These are phyloP conservation scores for Gautieria morchelliformis DNA, from an alignment of 768 basidiomycete species.

Conservation along the genomic window DNA sequence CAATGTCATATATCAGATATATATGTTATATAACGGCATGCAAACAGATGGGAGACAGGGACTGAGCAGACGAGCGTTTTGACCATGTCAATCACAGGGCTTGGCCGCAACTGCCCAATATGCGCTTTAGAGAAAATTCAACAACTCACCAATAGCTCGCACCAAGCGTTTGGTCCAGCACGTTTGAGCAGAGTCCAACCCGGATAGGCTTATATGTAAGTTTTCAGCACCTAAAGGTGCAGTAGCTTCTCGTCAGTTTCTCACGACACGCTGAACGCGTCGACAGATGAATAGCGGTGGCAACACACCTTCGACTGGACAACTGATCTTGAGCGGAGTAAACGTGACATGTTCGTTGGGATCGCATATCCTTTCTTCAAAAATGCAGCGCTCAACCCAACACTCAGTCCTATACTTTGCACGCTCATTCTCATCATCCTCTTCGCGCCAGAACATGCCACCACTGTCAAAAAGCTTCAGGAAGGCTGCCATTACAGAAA, in stretches of 20 bases:
- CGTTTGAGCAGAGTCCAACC: slow-evolving; percentile 56
- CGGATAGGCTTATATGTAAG: slow-evolving; percentile 61
- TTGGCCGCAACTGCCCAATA: background rate
- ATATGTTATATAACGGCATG: background rate
- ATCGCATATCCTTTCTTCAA: slow-evolving; percentile 59
- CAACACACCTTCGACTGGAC: slow-evolving; percentile 49
- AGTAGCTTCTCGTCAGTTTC: background rate
- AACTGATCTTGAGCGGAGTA: slow-evolving; percentile 46
- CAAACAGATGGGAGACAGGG: slow-evolving; percentile 3
- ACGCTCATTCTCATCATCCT: slow-evolving; percentile 36
- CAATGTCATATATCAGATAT: background rate
- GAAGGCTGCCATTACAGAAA: background rate
- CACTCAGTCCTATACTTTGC: slow-evolving; percentile 78
- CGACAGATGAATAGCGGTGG: background rate
- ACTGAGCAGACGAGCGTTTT: background rate
- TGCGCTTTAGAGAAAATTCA: background rate
- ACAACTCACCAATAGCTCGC: slow-evolving; percentile 50
- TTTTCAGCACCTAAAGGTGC: slow-evolving; percentile 39
- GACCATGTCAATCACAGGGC: background rate
- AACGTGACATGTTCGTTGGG: slow-evolving; percentile 65
- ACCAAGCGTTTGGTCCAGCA: slow-evolving; percentile 58
- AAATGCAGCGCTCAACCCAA: slow-evolving; percentile 85
- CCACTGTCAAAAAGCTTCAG: slow-evolving; percentile 35
- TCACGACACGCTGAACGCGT: background rate
- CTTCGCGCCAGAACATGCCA: slow-evolving; percentile 54